Percentiles rank a stretch among this genome's conserved stretches.
These are phyloP conservation scores for Serendipita vermifera DNA, from an alignment of 768 basidiomycete genomes.

Conservation along the genomic window DNA sequence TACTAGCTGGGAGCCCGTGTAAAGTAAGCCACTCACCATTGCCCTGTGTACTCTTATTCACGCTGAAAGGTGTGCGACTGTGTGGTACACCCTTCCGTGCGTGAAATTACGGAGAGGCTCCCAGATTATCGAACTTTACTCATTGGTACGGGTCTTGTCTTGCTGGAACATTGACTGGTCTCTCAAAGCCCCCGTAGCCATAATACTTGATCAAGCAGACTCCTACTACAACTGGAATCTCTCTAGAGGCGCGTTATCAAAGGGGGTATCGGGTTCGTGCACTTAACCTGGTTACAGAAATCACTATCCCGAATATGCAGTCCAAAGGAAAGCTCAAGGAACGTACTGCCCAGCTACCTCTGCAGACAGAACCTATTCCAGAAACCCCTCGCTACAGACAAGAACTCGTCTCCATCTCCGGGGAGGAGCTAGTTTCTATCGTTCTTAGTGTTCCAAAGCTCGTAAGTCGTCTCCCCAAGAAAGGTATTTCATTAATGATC, in stretches of 20 bases:
- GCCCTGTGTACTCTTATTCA: not conserved
- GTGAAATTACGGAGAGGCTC: not conserved
- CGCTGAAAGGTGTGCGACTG: not conserved
- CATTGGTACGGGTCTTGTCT: not conserved
- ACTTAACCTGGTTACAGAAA: not conserved
- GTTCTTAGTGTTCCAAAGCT: constrained; percentile 4
- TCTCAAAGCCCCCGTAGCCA: not conserved
- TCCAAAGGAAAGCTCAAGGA: not conserved
- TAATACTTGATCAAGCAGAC: not conserved
- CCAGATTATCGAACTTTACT: not conserved
- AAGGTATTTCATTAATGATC: too few species aligned
- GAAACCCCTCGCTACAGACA: too few species aligned
- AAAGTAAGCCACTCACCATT: not conserved
- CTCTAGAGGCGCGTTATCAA: not conserved
- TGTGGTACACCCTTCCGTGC: not conserved
- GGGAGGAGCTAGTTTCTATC: too few species aligned
- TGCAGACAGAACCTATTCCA: too few species aligned
- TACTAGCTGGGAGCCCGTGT: not conserved
- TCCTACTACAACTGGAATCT: not conserved
- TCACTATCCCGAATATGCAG: not conserved
- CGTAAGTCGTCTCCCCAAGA: not conserved
- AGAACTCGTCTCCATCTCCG: too few species aligned
- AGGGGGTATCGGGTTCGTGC: not conserved
- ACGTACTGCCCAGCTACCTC: too few species aligned
- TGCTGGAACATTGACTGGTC: too few species aligned